Base-by-base conservation (phyloP, 495 filamentous ascomycete genomes). In the Neurospora tetrasperma region DNA sequence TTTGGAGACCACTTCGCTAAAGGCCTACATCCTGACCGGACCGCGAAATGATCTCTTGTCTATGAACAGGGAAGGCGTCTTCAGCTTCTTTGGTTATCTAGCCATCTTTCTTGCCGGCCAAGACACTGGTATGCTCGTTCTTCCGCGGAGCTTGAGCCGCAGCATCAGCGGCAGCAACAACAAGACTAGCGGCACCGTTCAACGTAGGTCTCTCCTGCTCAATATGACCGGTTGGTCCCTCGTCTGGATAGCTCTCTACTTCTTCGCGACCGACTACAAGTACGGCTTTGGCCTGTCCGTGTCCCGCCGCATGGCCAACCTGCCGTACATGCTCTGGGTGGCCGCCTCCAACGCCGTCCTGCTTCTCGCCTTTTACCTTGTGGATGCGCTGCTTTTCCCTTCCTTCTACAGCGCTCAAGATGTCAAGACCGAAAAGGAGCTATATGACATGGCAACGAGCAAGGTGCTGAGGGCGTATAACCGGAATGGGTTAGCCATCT, bases 101-200 rank as follows among this genome's bases (percentile, higher is more conserved):
- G 92, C 96, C 18, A 97, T 99, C 69, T 99, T 98, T 81, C 86
- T 99, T 16, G 89, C 93, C 4, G 96, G 96, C 6, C 94, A 96
- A 79, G 91, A 91, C 42, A 86, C 89, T 39, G 96, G 96, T 46
- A 89, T 92, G 81, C 86, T 90, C 46, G 87, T 94, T 43, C 88
- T 99, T 14, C 92, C 93, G 0, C 85, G 91, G 48, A 84, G 78
- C 59, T 81, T 85, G 31, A 83, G 73, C 78, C 79, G 74, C 20
- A 74, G 80, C 74, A 77, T 6, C 35, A 4, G 35, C 40, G 73
- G 79, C 23, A 82, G 82, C 40, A 41, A 41, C 4, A 80, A 75
- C 54, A 74, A 76, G 18, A 70, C 77, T 31, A 62, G 39, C 40
- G 73, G 79, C 23, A 82, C 86, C 74, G 54, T 66, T 18, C 54